Base-by-base conservation (phyloP, 2,329 filamentous ascomycete genomes). In the Xylaria sp. region DNA sequence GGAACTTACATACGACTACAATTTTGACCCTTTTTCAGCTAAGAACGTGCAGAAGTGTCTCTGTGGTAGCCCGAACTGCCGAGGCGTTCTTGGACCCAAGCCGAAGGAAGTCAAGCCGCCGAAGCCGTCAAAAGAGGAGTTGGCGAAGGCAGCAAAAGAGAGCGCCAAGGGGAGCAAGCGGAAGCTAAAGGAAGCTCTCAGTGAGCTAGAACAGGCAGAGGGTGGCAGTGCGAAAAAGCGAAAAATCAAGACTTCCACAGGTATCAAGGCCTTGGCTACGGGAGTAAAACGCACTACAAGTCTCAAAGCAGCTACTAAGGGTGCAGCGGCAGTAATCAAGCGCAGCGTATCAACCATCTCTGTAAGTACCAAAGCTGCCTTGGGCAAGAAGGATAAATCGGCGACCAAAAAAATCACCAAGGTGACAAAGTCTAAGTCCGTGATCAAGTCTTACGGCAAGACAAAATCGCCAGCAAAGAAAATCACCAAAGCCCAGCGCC, bases 1-100 rank as follows among this genome's bases (percentile, higher is more conserved):
- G 70, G 96, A 99, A 80, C 84, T 99, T 68, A 98, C 94, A 0
- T 99, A 99, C 78, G 96, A 99, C 83, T 90, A 90, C 82, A 90
- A 90, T 77, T 90, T 90, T 75, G 88, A 90, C 74, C 88, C 88
- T 2, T 90, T 90, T 77, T 90, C 87, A 10, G 83, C 86, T 74
- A 90, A 90, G 80, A 90, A 90, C 75, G 87, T 90, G 54, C 88
- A 90, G 77, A 86, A 84, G 75, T 90, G 88, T 77, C 83, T 90
- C 31, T 90, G 88, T 76, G 88, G 87, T 67, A 85, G 85, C 71
- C 77, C 81, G 42, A 90, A 90, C 78, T 90, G 88, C 77, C 86
- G 88, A 62, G 88, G 88, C 47, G 84, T 90, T 22, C 80, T 90
- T 39, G 88, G 88, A 0, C 88, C 88, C 7, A 87, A 87, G 74